These are phyloP conservation scores for Amphirosellinia nigrospora DNA, from an alignment of 495 filamentous ascomycete species.

Conservation along the genomic window DNA sequence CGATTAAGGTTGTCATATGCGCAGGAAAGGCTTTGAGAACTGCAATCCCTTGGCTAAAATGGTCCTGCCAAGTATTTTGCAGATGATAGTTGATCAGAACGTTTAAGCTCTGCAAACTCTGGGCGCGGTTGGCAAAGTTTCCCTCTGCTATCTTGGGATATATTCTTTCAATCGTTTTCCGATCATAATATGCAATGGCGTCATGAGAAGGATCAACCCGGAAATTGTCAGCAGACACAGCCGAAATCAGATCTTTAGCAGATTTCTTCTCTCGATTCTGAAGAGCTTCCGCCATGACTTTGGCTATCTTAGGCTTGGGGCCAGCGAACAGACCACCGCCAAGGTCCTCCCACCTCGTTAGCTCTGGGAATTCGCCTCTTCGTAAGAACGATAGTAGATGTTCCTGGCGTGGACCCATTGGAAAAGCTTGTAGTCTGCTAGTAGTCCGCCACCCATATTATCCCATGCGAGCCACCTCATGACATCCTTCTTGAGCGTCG, in stretches of 20 bases:
- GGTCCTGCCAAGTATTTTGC: conserved; percentile 82
- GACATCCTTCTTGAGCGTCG: conserved; percentile 71
- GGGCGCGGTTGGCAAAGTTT: conserved; percentile 56
- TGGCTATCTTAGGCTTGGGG: conserved; percentile 67
- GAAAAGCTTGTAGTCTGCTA: conserved; percentile 78
- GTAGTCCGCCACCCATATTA: conserved; percentile 84
- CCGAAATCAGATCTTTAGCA: conserved; percentile 63
- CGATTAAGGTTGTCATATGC: conserved; percentile 72
- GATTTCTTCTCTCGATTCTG: conserved; percentile 57
- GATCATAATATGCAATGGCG: conserved; percentile 80
- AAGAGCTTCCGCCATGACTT: conserved; percentile 70
- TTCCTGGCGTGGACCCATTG: conserved; percentile 84
- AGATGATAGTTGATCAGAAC: conserved; percentile 85
- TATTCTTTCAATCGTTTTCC: conserved; percentile 59
- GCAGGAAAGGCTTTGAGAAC: conserved; percentile 78
- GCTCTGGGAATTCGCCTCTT: conserved; percentile 70
- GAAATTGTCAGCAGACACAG: conserved; percentile 65
- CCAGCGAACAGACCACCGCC: conserved; percentile 77
- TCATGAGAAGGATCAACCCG: conserved; percentile 65
- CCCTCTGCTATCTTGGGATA: conserved; percentile 73
- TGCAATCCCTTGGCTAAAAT: conserved; percentile 74
- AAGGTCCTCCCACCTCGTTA: conserved; percentile 77
- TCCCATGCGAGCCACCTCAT: conserved; percentile 93
- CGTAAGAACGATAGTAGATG: conserved; percentile 72
- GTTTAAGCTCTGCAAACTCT: conserved; percentile 67